Conservation (phyloP, 208 protist genomes). For the Leishmania gerbilli region DNA sequence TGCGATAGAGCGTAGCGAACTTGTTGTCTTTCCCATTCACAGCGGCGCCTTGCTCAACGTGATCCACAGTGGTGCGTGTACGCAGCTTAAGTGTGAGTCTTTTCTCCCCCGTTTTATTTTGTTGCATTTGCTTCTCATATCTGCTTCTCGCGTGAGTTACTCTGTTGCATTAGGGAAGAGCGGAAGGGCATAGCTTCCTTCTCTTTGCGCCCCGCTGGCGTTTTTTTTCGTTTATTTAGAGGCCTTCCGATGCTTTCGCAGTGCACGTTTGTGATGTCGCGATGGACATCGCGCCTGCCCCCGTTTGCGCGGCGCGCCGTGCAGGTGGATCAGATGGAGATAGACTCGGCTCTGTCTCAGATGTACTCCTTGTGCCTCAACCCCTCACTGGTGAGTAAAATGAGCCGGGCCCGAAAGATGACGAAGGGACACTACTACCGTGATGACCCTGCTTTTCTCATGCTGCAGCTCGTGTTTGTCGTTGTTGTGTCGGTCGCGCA, state of each 20-base stretch:
- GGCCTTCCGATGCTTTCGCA: constrained; percentile 17
- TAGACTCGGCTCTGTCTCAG: constrained; percentile 91
- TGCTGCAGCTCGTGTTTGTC: constrained; percentile 91
- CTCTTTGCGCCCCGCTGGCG: background rate
- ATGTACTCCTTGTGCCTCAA: constrained; percentile 88
- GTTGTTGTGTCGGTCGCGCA: constrained; percentile 65
- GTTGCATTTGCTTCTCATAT: background rate
- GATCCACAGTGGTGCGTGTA: background rate
- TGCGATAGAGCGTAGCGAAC: background rate
- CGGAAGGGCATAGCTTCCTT: background rate
- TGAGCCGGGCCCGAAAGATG: constrained; percentile 90
- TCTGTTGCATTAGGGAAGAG: background rate
- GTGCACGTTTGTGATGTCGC: constrained; percentile 39
- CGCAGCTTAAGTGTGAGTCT: constrained; percentile 1
- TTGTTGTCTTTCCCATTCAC: constrained; percentile 16
- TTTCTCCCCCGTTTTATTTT: constrained; percentile 7
- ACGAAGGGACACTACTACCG: constrained; percentile 97
- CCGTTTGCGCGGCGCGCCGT: constrained; percentile 82
- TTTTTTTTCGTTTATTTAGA: background rate
- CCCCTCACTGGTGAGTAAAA: constrained; percentile 85
- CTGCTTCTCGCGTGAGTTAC: background rate
- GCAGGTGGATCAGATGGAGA: constrained; percentile 91
- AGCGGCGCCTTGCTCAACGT: background rate
- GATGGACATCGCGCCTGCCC: constrained; percentile 71
- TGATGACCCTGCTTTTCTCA: constrained; percentile 97